Percentiles rank a stretch among this genome's conserved stretches.
Conservation (phyloP, 495 filamentous ascomycete species). For the Cryomyces minteri region DNA sequence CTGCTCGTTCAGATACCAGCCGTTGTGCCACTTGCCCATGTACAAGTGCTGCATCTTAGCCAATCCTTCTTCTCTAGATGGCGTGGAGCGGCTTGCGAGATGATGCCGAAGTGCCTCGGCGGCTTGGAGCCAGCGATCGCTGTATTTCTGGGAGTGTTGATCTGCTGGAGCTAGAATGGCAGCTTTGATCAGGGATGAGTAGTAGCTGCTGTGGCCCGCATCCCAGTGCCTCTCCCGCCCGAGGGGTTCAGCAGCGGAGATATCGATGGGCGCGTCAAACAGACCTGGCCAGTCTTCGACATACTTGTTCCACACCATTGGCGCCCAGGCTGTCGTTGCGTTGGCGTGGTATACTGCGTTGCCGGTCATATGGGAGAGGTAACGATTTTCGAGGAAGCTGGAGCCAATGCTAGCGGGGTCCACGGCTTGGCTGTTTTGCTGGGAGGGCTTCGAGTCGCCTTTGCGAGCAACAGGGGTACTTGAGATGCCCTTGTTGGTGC, state of each 20-base stretch:
- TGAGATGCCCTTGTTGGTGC: conserved; percentile 1
- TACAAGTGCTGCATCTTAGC: conserved; percentile 11
- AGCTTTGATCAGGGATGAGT: conserved; percentile 16
- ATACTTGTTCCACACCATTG: conserved; percentile 15
- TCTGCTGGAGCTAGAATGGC: conserved; percentile 10
- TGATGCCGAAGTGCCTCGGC: conserved; percentile 9
- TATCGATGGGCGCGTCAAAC: conserved; percentile 13
- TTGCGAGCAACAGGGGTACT: neutral
- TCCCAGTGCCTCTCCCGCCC: conserved; percentile 11
- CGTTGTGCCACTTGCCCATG: conserved; percentile 6
- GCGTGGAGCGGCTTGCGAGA: conserved; percentile 9
- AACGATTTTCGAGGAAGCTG: conserved; percentile 13
- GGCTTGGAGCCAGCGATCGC: conserved; percentile 6
- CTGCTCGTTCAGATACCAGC: conserved; percentile 10
- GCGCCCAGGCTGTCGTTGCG: conserved; percentile 15
- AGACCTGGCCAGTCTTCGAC: conserved; percentile 7
- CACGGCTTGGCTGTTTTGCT: neutral
- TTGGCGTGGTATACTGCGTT: conserved; percentile 9
- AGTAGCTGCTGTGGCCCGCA: conserved; percentile 6
- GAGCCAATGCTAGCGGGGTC: conserved; percentile 13
- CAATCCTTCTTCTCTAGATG: conserved; percentile 4
- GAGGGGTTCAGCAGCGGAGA: conserved; percentile 9
- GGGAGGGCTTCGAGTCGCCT: conserved; percentile 3
- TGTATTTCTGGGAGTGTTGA: conserved; percentile 7
- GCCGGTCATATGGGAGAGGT: conserved; percentile 12